These are phyloP conservation scores for Tolypocladium paradoxum DNA, from an alignment of 2,329 filamentous ascomycete genomes.

Conservation along the genomic window DNA sequence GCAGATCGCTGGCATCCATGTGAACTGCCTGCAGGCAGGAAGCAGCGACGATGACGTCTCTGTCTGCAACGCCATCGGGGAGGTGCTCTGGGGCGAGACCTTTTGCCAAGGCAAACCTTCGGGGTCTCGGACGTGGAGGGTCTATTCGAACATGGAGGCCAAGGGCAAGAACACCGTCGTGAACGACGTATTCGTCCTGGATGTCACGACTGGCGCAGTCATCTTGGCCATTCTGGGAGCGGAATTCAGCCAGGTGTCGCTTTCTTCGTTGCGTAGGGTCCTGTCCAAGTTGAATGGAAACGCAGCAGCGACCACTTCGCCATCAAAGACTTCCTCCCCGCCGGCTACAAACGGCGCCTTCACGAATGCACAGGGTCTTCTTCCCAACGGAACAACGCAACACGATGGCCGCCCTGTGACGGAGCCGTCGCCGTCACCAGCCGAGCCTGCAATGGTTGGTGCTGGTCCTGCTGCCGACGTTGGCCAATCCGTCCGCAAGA, in stretches of 20 bases:
- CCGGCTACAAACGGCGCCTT: too few relatives aligned
- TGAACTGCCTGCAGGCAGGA: neutral
- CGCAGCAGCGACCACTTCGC: too few relatives aligned
- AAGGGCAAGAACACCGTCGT: neutral
- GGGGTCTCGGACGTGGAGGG: neutral
- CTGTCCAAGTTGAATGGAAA: too few relatives aligned
- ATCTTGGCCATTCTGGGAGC: neutral
- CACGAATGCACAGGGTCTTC: too few relatives aligned
- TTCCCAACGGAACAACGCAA: too few relatives aligned
- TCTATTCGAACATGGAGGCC: neutral
- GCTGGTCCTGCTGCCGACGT: too few relatives aligned
- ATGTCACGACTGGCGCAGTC: neutral
- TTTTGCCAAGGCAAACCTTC: neutral
- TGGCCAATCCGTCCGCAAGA: neutral
- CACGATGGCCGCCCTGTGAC: too few relatives aligned
- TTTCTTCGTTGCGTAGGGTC: too few relatives aligned
- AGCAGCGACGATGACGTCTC: neutral
- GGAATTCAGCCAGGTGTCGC: neutral
- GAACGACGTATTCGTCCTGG: constrained; percentile 1
- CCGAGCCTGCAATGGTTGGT: too few relatives aligned
- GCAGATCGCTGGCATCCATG: constrained; percentile 1
- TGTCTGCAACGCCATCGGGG: neutral
- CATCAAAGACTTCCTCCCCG: too few relatives aligned
- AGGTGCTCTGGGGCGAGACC: neutral
- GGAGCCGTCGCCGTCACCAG: too few relatives aligned